A percentile compares a stretch with the other conserved stretches of the same genome.
These are phyloP conservation scores for Talaromyces adpressus DNA, from an alignment of 495 filamentous ascomycete genomes.

Conservation along the genomic window DNA sequence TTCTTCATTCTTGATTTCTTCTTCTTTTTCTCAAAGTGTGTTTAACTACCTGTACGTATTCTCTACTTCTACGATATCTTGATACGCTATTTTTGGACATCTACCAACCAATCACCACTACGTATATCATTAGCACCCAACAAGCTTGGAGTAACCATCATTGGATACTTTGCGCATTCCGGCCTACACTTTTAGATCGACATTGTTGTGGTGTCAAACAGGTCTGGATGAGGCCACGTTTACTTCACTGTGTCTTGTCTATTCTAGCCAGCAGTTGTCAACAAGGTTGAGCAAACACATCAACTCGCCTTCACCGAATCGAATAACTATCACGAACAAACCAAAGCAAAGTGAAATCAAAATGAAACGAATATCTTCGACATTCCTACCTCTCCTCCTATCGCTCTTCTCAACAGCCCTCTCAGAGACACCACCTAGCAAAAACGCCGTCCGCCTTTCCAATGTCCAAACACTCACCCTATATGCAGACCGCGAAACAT, in stretches of 20 bases:
- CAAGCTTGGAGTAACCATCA: background rate
- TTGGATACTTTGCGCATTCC: background rate
- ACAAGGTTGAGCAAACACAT: background rate
- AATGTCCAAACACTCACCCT: slow-evolving; percentile 75
- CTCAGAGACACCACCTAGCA: slow-evolving; percentile 34
- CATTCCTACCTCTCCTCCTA: slow-evolving; percentile 30
- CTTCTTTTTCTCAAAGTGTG: too few relatives aligned
- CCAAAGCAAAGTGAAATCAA: background rate
- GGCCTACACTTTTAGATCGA: background rate
- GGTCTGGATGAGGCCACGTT: background rate
- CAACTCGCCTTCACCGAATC: background rate
- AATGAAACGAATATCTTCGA: slow-evolving; percentile 7
- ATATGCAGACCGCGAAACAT: slow-evolving; percentile 52
- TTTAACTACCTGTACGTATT: too few relatives aligned
- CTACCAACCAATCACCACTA: background rate
- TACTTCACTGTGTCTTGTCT: background rate
- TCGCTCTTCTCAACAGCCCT: slow-evolving; percentile 19
- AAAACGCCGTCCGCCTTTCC: slow-evolving; percentile 65
- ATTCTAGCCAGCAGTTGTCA: background rate
- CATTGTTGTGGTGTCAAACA: background rate
- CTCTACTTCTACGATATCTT: background rate
- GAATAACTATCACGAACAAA: background rate
- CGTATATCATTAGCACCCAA: background rate
- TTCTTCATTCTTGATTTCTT: background rate
- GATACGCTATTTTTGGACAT: background rate